Conservation (phyloP, 306 rosid species). For the Glycine tomentella region DNA sequence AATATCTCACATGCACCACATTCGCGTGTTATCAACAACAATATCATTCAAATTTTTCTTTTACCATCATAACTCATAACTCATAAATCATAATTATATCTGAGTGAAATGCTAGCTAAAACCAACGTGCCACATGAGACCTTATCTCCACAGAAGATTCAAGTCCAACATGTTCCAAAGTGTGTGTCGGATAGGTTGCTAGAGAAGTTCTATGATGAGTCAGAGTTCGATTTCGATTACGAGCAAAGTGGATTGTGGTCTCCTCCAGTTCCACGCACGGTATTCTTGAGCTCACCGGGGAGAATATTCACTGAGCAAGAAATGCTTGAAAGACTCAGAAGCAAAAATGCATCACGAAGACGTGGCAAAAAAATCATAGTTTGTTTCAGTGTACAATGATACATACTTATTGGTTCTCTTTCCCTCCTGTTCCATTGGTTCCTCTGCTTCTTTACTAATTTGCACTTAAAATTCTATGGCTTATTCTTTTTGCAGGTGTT, state of each 20-base stretch:
- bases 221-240: constrained; percentile 70
- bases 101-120: constrained; percentile 41
- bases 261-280: constrained; percentile 72
- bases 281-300: constrained; percentile 70
- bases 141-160: neutral
- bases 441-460: constrained; percentile 1
- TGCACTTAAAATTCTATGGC: neutral
- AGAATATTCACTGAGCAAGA: constrained; percentile 62
- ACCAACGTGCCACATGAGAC: constrained; percentile 36
- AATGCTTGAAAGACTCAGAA: constrained; percentile 61
- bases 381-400: constrained; percentile 50
- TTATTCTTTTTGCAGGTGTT: constrained; percentile 51
- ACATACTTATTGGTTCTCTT: constrained; percentile 11
- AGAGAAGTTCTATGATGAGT: constrained; percentile 69
- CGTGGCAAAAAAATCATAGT: constrained; percentile 42
- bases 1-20: constrained; percentile 20
- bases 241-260: constrained; percentile 90
- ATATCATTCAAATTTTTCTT: constrained; percentile 10
- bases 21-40: constrained; percentile 9
- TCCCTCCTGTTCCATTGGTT: constrained; percentile 43
- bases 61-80: constrained; percentile 19
- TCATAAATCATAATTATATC: constrained; percentile 32
- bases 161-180: constrained; percentile 66
- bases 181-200: constrained; percentile 68
- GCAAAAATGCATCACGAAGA: constrained; percentile 30